Conservation (phyloP, 768 basidiomycete species). For the Russula sp. region DNA sequence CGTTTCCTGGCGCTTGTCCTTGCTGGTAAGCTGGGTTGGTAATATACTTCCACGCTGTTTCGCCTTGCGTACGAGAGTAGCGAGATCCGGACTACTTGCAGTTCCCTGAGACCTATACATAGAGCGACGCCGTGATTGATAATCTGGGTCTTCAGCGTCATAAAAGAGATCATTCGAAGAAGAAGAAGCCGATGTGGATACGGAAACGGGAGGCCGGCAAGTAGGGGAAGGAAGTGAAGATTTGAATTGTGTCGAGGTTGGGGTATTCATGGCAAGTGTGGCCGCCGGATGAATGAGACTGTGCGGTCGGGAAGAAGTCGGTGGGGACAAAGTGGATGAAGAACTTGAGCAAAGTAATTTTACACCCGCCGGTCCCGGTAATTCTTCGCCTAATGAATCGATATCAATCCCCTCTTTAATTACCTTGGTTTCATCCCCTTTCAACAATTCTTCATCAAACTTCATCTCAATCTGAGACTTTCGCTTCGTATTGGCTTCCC, state of each 20-base stretch:
- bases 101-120: slow-evolving; percentile 87
- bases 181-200: slow-evolving; percentile 42
- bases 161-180: slow-evolving; percentile 55
- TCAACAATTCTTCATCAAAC: slow-evolving; percentile 67
- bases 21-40: slow-evolving; percentile 32
- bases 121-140: slow-evolving; percentile 71
- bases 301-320: slow-evolving; percentile 29
- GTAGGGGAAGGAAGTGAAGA: slow-evolving; percentile 30
- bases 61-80: slow-evolving; percentile 78
- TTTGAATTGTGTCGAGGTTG: slow-evolving; percentile 51
- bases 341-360: slow-evolving; percentile 26
- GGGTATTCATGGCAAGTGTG: slow-evolving; percentile 59
- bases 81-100: slow-evolving; percentile 87
- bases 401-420: slow-evolving; percentile 70
- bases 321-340: slow-evolving; percentile 28
- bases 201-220: slow-evolving; percentile 27
- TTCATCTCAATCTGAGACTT: slow-evolving; percentile 71
- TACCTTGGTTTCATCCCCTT: slow-evolving; percentile 57
- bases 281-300: slow-evolving; percentile 39
- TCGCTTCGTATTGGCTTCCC: slow-evolving; percentile 39
- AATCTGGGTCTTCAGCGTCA: slow-evolving; percentile 61
- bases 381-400: slow-evolving; percentile 53
- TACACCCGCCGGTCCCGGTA: slow-evolving; percentile 22
- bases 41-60: slow-evolving; percentile 57
- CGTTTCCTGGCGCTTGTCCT: slow-evolving; percentile 35